phyloP scores from a whole-genome alignment of 306 rosid species.

The Coriaria nepalensis region DNA sequence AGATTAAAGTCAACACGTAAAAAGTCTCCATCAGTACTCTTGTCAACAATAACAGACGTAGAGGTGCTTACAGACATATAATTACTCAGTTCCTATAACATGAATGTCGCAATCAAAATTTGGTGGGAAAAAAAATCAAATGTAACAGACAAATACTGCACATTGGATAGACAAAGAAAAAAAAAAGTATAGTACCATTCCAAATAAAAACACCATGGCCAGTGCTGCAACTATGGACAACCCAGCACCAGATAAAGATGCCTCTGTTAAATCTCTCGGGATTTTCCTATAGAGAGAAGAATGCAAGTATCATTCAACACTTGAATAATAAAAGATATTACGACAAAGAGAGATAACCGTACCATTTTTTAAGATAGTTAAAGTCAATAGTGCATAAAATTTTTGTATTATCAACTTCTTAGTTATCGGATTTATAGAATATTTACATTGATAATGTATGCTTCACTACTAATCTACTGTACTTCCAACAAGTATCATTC shows the following conservation, averaged over 20 bases:
- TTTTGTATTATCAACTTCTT: too few relatives aligned
- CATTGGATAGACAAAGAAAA: not conserved
- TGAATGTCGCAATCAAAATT: constrained; percentile 1
- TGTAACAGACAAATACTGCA: not conserved
- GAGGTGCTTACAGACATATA: constrained; percentile 77
- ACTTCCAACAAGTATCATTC: too few relatives aligned
- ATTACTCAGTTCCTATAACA: constrained; percentile 71
- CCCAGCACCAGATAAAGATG: constrained; percentile 91
- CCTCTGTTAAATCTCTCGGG: constrained; percentile 96
- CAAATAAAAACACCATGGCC: constrained; percentile 75
- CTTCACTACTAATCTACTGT: too few relatives aligned
- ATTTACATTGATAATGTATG: too few relatives aligned
- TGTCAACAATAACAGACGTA: constrained; percentile 79
- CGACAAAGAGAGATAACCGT: not conserved
- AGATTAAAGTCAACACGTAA: constrained; percentile 75
- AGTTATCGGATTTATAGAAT: too few relatives aligned
- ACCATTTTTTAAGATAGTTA: too few relatives aligned
- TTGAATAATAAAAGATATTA: not conserved
- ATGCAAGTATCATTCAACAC: not conserved
- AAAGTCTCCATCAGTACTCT: constrained; percentile 78
- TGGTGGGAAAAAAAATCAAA: not conserved
- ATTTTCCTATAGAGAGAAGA: constrained; percentile 56
- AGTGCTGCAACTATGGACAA: constrained; percentile 81
- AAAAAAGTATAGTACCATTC: constrained; percentile 56
- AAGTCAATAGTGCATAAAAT: too few relatives aligned